Evolutionary conservation across 306 rosid species (phyloP).

Genomic region (Leucaena leucocephala): DNA sequence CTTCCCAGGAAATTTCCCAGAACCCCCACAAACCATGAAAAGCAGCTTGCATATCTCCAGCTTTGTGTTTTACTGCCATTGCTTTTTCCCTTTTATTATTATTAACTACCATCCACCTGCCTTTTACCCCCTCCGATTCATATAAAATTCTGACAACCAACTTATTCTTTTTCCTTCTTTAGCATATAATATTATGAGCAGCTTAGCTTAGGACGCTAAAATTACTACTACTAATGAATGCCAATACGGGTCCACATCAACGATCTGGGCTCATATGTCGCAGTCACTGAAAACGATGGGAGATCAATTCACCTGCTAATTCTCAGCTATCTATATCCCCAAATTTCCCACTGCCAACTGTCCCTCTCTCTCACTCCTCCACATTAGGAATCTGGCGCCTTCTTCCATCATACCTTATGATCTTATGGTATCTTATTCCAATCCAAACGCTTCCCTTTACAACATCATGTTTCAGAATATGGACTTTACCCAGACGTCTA

Average conservation of each 20-base stretch:
- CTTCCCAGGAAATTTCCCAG: not conserved
- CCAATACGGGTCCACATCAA: not conserved
- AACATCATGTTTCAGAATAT: not conserved
- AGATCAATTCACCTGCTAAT: conserved; percentile 20
- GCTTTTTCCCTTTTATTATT: not conserved
- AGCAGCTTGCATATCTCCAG: not conserved
- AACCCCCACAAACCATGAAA: not conserved
- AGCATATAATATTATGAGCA: not conserved
- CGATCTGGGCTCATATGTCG: not conserved
- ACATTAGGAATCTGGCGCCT: not conserved
- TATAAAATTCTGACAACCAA: not conserved
- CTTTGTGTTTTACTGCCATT: not conserved
- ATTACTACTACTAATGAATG: not conserved
- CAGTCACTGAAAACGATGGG: not conserved
- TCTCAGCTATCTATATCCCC: conserved; percentile 6
- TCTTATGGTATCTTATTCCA: not conserved
- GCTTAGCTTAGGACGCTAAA: not conserved
- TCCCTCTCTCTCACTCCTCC: not conserved
- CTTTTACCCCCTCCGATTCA: not conserved
- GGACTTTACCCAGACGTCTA: not conserved
- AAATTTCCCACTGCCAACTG: conserved; percentile 27
- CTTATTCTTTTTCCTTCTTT: not conserved
- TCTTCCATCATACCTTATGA: not conserved
- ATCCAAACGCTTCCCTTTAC: not conserved
- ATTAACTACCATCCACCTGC: not conserved